Evolutionary conservation across 164 flowering plant genomes (phyloP).

Genomic region (Piper betle): DNA sequence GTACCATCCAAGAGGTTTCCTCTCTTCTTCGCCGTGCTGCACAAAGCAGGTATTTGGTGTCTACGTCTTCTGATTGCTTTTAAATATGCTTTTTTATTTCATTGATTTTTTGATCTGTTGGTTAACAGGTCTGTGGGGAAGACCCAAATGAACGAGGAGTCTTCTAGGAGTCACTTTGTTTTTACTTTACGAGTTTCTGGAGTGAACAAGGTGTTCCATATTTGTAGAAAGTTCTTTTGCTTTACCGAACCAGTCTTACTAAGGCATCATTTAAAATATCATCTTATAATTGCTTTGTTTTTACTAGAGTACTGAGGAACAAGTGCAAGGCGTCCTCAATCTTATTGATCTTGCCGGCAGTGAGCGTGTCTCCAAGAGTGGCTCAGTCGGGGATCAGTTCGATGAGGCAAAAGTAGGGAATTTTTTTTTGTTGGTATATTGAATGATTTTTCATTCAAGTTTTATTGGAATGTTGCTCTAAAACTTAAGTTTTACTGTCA

Average conservation of each 20-base stretch:
- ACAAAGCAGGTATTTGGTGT: constrained; percentile 63
- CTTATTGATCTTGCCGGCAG: constrained; percentile 98
- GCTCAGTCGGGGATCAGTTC: constrained; percentile 83
- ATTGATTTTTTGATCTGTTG: not conserved
- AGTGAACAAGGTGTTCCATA: constrained; percentile 54
- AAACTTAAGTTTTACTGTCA: constrained; percentile 11
- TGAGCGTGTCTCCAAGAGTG: constrained; percentile 97
- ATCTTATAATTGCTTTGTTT: not conserved
- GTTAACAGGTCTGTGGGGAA: constrained; percentile 71
- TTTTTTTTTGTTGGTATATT: not conserved
- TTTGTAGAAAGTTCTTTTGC: not conserved
- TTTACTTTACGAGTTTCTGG: constrained; percentile 84
- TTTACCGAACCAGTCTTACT: not conserved
- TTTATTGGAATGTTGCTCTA: not conserved
- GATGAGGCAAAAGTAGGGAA: constrained; percentile 79
- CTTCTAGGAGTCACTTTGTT: constrained; percentile 96
- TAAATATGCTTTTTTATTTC: not conserved
- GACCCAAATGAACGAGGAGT: constrained; percentile 95
- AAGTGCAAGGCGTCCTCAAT: constrained; percentile 89
- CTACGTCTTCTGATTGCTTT: not conserved
- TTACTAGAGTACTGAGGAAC: constrained; percentile 79
- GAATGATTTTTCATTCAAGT: not conserved
- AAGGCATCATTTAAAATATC: not conserved
- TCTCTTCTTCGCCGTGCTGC: constrained; percentile 77
- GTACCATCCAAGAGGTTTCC: constrained; percentile 68